Conservation (phyloP, 768 basidiomycete species). For the Russula lepida region DNA sequence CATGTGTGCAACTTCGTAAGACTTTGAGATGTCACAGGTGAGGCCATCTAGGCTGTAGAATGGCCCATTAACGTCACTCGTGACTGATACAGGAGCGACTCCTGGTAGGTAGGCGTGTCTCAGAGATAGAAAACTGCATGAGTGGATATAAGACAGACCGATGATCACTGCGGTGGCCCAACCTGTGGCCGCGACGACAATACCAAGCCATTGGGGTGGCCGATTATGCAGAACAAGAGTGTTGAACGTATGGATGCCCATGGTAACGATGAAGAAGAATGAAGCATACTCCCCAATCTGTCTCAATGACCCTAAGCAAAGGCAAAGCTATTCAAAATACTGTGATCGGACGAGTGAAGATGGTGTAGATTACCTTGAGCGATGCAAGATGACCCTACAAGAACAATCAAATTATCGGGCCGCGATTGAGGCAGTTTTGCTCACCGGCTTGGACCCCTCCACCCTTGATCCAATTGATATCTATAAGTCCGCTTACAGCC, state of each 20-base stretch:
- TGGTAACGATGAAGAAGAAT: slow-evolving; percentile 56
- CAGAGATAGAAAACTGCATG: neutral
- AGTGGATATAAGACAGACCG: slow-evolving; percentile 34
- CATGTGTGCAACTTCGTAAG: slow-evolving; percentile 38
- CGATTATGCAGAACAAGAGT: slow-evolving; percentile 51
- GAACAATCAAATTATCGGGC: neutral
- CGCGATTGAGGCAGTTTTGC: slow-evolving; percentile 14
- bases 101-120: slow-evolving; percentile 7
- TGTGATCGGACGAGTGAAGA: neutral
- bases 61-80: slow-evolving; percentile 30
- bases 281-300: slow-evolving; percentile 54
- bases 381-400: slow-evolving; percentile 32
- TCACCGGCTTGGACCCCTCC: slow-evolving; percentile 43
- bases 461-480: slow-evolving; percentile 40
- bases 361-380: slow-evolving; percentile 44
- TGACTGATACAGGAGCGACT: slow-evolving; percentile 26
- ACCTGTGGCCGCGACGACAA: slow-evolving; percentile 37
- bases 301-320: slow-evolving; percentile 41
- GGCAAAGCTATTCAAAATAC: neutral
- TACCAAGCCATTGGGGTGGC: slow-evolving; percentile 42
- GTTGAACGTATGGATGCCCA: slow-evolving; percentile 61
- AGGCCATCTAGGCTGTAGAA: slow-evolving; percentile 47
- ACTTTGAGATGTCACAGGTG: slow-evolving; percentile 42
- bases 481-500: slow-evolving; percentile 45
- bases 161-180: slow-evolving; percentile 44